Percentiles rank a stretch among this genome's conserved stretches.
Evolutionary conservation across 306 rosid species (phyloP).

Genomic region (Arachis hypogaea): DNA sequence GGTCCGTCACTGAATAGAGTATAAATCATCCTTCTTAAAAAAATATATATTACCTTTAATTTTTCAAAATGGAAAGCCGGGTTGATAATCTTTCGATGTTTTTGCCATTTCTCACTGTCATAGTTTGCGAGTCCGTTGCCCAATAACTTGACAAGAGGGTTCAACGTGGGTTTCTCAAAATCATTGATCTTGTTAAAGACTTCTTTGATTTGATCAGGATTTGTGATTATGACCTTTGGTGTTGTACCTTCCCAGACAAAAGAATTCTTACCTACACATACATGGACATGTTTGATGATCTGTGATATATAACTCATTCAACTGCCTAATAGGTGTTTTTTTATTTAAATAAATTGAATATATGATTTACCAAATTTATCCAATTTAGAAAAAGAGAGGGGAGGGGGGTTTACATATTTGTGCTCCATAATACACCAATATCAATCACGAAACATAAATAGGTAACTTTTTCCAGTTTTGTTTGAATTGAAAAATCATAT

Average conservation of each 20-base stretch:
- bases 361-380: no score
- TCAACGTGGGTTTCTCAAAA: slow-evolving; percentile 31
- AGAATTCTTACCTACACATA: slow-evolving; percentile 54
- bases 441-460: no score
- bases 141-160: slow-evolving; percentile 38
- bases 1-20: no score
- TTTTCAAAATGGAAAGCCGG: slow-evolving; percentile 55
- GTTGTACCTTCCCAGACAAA: slow-evolving; percentile 53
- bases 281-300: neutral
- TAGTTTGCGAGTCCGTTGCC: slow-evolving; percentile 25
- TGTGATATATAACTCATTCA: neutral
- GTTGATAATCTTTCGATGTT: slow-evolving; percentile 52
- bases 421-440: no score
- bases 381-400: no score
- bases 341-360: no score
- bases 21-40: no score
- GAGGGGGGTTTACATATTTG: no score
- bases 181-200: slow-evolving; percentile 30
- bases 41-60: slow-evolving; percentile 49
- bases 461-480: no score
- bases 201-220: slow-evolving; percentile 50
- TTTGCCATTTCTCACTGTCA: slow-evolving; percentile 55
- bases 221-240: slow-evolving; percentile 47
- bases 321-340: no score
- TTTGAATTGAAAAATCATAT: no score